Conservation (phyloP, 2,329 filamentous ascomycete species). For the Aspergillus awamori region DNA sequence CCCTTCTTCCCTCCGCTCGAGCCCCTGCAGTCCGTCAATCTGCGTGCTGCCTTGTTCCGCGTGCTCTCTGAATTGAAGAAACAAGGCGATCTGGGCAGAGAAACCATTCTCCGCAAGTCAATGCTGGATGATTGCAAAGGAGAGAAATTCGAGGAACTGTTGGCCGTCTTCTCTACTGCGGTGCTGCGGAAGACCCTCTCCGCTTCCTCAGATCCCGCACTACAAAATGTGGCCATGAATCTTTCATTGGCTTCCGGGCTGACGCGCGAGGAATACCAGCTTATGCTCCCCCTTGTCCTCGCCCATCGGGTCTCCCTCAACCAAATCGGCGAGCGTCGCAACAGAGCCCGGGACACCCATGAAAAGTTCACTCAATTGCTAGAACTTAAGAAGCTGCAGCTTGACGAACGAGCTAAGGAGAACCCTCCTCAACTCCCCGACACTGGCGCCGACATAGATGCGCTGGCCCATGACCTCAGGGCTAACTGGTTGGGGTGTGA, state of each 20-base stretch:
- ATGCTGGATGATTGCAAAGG: slow-evolving; percentile 97
- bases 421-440: slow-evolving; percentile 30
- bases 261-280: slow-evolving; percentile 37
- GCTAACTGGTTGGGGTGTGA: slow-evolving; percentile 78
- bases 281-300: slow-evolving; percentile 67
- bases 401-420: slow-evolving; percentile 44
- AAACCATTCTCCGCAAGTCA: slow-evolving; percentile 81
- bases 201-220: slow-evolving; percentile 40
- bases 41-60: slow-evolving; percentile 81
- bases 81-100: slow-evolving; percentile 76
- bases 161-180: slow-evolving; percentile 79
- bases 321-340: slow-evolving; percentile 62
- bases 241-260: slow-evolving; percentile 57
- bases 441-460: slow-evolving; percentile 45
- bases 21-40: slow-evolving; percentile 85
- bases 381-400: slow-evolving; percentile 62
- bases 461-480: slow-evolving; percentile 54
- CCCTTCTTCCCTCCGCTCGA: slow-evolving; percentile 91
- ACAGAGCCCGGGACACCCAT: slow-evolving; percentile 62
- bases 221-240: slow-evolving; percentile 55
- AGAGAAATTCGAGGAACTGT: slow-evolving; percentile 82
- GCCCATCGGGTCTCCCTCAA: slow-evolving; percentile 71
- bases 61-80: slow-evolving; percentile 85
- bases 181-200: slow-evolving; percentile 73
- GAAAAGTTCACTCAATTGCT: slow-evolving; percentile 66